Percentiles rank a stretch among this genome's conserved stretches.
Conservation (phyloP, 495 filamentous ascomycete species). For the Aspergillus avenaceus region DNA sequence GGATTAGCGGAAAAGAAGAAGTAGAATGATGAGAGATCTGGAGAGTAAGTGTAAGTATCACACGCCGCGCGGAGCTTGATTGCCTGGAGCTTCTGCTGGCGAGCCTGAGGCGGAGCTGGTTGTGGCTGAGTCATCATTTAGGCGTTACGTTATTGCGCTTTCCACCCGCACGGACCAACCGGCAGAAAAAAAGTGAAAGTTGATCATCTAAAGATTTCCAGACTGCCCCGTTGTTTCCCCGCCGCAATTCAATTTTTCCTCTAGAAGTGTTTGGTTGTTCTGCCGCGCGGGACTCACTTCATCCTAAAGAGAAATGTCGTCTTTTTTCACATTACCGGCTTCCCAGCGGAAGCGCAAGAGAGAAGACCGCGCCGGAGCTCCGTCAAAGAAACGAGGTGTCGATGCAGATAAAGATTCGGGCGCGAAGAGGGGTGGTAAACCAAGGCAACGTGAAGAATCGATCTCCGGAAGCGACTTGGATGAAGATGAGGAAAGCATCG, state of each 20-base stretch:
- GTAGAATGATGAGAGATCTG: conserved; percentile 6
- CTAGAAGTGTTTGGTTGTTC: background rate
- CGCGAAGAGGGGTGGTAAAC: conserved; percentile 18
- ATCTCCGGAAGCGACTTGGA: conserved; percentile 85
- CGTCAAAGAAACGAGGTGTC: conserved; percentile 54
- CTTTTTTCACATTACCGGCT: conserved; percentile 77
- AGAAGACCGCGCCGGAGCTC: conserved; percentile 44
- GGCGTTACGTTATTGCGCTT: conserved; percentile 20
- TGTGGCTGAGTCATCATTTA: conserved; percentile 35
- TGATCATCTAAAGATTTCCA: conserved; percentile 8
- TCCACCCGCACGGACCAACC: conserved; percentile 28
- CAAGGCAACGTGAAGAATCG: conserved; percentile 51
- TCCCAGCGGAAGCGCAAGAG: conserved; percentile 80
- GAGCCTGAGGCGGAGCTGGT: conserved; percentile 31
- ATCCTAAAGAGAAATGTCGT: conserved; percentile 55
- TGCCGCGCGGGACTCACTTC: conserved; percentile 3
- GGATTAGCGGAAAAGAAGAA: too few species aligned
- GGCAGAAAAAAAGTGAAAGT: conserved; percentile 42
- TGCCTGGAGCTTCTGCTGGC: conserved; percentile 37
- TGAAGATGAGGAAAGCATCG: conserved; percentile 49
- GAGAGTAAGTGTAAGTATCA: conserved; percentile 7
- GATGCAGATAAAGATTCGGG: conserved; percentile 29
- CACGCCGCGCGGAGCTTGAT: conserved; percentile 40
- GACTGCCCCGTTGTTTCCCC: background rate
- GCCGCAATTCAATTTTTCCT: background rate